phyloP scores from a whole-genome alignment of 176 grass and related monocot genomes.

The Pharus latifolius region DNA sequence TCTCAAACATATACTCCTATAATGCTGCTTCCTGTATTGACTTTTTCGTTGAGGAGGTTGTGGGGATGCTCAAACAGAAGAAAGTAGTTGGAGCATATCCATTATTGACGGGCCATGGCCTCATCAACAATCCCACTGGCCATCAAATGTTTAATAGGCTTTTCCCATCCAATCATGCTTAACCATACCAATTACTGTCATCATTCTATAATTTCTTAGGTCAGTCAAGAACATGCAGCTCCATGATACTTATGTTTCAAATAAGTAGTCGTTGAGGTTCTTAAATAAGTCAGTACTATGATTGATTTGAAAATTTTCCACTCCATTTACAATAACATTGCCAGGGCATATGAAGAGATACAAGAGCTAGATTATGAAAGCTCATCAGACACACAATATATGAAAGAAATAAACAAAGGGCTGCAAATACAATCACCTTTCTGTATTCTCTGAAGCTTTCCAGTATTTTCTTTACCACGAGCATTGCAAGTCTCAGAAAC shows the following conservation, averaged over 20 bases:
- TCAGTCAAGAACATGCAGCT: slow-evolving; percentile 12
- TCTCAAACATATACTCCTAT: neutral
- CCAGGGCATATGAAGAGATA: slow-evolving; percentile 17
- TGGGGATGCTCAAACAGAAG: neutral
- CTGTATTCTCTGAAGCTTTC: slow-evolving; percentile 30
- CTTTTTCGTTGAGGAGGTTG: neutral
- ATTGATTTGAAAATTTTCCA: neutral
- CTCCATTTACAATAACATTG: slow-evolving; percentile 7
- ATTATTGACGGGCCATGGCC: neutral
- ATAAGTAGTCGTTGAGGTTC: neutral
- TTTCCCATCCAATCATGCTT: neutral
- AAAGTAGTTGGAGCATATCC: slow-evolving; percentile 1
- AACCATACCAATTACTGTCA: neutral
- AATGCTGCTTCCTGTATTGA: neutral
- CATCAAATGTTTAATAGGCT: neutral
- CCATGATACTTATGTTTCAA: neutral
- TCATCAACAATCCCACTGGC: neutral
- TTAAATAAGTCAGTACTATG: neutral
- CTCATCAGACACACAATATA: slow-evolving; percentile 18
- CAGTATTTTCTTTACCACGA: slow-evolving; percentile 19
- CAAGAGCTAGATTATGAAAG: slow-evolving; percentile 8
- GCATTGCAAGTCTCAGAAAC: neutral
- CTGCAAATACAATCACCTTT: slow-evolving; percentile 28
- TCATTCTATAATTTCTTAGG: neutral
- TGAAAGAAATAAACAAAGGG: slow-evolving; percentile 1